Conservation (phyloP, 2,329 filamentous ascomycete genomes). For the Epichloe sibirici region DNA sequence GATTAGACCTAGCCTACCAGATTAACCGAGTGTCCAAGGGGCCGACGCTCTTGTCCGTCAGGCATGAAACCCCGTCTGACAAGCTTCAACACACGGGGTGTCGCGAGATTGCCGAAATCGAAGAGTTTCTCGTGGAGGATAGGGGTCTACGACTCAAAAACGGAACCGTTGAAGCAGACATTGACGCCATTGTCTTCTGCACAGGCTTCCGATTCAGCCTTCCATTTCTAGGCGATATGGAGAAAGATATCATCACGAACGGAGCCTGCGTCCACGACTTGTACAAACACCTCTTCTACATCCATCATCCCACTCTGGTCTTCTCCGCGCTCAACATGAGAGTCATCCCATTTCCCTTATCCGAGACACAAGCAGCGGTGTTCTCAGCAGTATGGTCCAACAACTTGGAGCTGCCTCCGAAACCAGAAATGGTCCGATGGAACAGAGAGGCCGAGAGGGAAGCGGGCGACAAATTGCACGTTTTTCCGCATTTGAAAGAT, state of each 20-base stretch:
- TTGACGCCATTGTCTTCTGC: conserved; percentile 75
- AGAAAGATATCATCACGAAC: conserved; percentile 45
- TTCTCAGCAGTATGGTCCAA: conserved; percentile 69
- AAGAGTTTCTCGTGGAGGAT: conserved; percentile 38
- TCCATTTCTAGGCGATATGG: conserved; percentile 50
- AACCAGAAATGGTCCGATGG: conserved; percentile 56
- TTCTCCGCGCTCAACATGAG: conserved; percentile 68
- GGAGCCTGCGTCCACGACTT: conserved; percentile 60
- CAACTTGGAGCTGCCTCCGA: conserved; percentile 49
- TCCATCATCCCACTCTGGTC: conserved; percentile 62
- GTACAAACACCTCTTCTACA: conserved; percentile 71
- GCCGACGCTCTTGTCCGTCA: conserved; percentile 54
- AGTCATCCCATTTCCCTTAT: conserved; percentile 76
- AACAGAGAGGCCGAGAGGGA: conserved; percentile 46
- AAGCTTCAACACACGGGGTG: conserved; percentile 32
- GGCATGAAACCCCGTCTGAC: conserved; percentile 33
- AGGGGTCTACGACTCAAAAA: conserved; percentile 55
- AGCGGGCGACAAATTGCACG: conserved; percentile 19
- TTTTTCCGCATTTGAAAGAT: conserved; percentile 32
- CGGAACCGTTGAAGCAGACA: conserved; percentile 47
- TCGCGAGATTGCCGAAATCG: conserved; percentile 45
- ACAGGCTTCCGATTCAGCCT: conserved; percentile 83
- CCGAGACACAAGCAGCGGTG: conserved; percentile 67
- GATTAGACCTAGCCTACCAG: conserved; percentile 70
- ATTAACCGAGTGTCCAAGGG: conserved; percentile 48